These are phyloP conservation scores for Letharia lupina DNA, from an alignment of 495 filamentous ascomycete genomes.

Conservation along the genomic window DNA sequence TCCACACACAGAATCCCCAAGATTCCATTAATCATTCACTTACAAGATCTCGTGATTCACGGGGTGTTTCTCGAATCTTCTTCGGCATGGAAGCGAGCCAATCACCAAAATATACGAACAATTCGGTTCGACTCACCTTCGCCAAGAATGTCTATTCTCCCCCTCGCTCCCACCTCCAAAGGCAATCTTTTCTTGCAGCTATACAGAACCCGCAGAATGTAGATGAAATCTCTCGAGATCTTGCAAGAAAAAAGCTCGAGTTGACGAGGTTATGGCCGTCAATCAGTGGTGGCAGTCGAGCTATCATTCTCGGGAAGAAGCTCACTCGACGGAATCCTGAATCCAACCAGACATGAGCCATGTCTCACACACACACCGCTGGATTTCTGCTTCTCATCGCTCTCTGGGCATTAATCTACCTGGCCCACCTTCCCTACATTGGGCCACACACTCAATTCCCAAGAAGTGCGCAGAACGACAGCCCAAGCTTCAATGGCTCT, in stretches of 20 bases:
- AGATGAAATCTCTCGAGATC: neutral
- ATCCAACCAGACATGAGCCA: neutral
- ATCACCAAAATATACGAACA: too few species aligned
- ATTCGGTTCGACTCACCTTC: too few species aligned
- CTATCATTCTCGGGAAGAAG: neutral
- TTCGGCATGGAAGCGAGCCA: too few species aligned
- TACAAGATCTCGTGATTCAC: too few species aligned
- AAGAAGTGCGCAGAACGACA: neutral
- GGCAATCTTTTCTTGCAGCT: neutral
- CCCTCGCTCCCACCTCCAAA: too few species aligned
- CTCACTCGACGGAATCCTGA: neutral
- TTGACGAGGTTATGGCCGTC: neutral
- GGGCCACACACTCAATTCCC: neutral
- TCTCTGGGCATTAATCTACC: neutral
- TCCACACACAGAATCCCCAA: too few species aligned
- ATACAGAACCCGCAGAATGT: neutral
- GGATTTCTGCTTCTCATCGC: conserved; percentile 7
- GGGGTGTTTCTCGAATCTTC: too few species aligned
- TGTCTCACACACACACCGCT: conserved; percentile 8
- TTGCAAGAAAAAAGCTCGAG: neutral
- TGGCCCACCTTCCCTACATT: conserved; percentile 8
- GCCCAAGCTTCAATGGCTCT: conserved; percentile 4
- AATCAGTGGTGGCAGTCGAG: neutral
- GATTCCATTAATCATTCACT: too few species aligned
- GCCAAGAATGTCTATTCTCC: too few species aligned